Percentiles rank a stretch among this genome's conserved stretches.
phyloP scores from a whole-genome alignment of 345 rosid species.

The Clarkia xantiana region DNA sequence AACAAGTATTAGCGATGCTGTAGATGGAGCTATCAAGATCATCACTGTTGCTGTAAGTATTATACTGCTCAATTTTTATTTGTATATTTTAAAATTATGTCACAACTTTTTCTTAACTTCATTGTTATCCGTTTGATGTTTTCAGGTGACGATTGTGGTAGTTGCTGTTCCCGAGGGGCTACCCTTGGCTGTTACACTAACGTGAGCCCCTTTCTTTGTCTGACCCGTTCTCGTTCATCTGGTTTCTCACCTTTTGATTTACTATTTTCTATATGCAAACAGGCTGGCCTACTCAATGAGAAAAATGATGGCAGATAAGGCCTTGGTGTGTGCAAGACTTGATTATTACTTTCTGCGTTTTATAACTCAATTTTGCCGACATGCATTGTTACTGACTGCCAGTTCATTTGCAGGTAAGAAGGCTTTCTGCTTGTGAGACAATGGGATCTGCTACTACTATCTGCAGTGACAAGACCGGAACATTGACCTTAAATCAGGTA shows the following conservation, averaged over 20 bases:
- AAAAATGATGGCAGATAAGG: slow-evolving; percentile 98
- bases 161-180: slow-evolving; percentile 99
- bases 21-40: slow-evolving; percentile 63
- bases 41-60: slow-evolving; percentile 76
- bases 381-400: slow-evolving; percentile 3
- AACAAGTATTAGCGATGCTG: slow-evolving; percentile 38
- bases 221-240: not conserved
- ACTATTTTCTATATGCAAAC: slow-evolving; percentile 4
- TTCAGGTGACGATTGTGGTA: slow-evolving; percentile 89
- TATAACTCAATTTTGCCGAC: not conserved
- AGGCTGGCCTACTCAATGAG: slow-evolving; percentile 97
- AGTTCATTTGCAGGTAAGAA: slow-evolving; percentile 55
- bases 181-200: slow-evolving; percentile 91
- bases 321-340: slow-evolving; percentile 43
- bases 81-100: not conserved
- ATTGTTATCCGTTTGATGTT: not conserved
- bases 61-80: not conserved
- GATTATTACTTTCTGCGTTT: not conserved
- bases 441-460: slow-evolving; percentile 98
- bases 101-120: not conserved
- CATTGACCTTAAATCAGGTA: slow-evolving; percentile 44
- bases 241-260: not conserved
- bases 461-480: slow-evolving; percentile 97
- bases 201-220: slow-evolving; percentile 33
- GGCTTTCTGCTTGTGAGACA: slow-evolving; percentile 96